Conservation (phyloP, 306 rosid species). For the Macrotyloma uniflorum region DNA sequence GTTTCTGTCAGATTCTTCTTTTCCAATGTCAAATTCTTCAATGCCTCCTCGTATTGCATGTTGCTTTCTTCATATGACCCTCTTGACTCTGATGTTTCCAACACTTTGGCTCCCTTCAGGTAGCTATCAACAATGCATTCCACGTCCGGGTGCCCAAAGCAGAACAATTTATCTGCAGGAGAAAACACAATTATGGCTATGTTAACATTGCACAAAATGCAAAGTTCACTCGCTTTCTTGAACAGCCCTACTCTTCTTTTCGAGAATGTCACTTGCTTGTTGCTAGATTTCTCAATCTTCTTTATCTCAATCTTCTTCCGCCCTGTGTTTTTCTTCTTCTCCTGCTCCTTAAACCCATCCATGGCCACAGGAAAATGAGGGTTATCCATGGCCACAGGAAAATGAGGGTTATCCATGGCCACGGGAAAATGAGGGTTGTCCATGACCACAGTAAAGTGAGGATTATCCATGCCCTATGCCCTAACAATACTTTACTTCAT, state of each 20-base stretch:
- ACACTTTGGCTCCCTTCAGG: background rate
- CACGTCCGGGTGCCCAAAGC: constrained; percentile 47
- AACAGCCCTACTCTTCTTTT: constrained; percentile 56
- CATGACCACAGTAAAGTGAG: background rate
- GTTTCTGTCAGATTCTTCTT: constrained; percentile 26
- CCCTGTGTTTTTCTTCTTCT: constrained; percentile 44
- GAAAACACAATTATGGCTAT: constrained; percentile 53
- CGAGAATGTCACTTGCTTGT: constrained; percentile 62
- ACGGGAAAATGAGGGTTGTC: too few relatives aligned
- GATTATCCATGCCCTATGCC: too few relatives aligned
- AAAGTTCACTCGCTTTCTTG: constrained; percentile 63
- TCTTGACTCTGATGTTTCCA: background rate
- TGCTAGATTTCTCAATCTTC: constrained; percentile 41
- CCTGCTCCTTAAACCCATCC: constrained; percentile 7
- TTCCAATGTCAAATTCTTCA: constrained; percentile 41
- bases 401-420: background rate
- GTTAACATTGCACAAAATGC: constrained; percentile 49
- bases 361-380: background rate
- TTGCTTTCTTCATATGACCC: constrained; percentile 26
- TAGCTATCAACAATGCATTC: constrained; percentile 44
- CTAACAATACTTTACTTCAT: too few relatives aligned
- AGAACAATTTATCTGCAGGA: constrained; percentile 47
- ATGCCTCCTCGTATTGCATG: constrained; percentile 36
- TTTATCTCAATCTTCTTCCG: constrained; percentile 61
- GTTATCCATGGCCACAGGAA: background rate